Base-by-base conservation (phyloP, 139 green algal species). In the Chloropicon primus region DNA sequence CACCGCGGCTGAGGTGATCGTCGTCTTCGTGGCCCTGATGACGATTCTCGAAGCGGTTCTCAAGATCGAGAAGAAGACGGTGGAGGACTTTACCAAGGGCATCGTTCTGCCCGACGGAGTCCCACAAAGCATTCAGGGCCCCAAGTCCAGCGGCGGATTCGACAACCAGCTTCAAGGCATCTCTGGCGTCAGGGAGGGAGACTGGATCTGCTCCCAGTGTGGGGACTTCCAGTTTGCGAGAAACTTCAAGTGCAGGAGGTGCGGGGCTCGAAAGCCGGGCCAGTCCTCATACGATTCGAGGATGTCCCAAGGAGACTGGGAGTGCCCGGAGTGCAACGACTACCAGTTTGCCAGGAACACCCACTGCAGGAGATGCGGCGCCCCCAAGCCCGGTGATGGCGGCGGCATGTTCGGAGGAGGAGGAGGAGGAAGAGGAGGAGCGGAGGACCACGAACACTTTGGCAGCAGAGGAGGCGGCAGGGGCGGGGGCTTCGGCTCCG, bases 231-330 rank as follows among this genome's bases (percentile, higher is more conserved):
- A 84, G 26, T 84, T 84, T 78, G 76, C 76, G 22, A 72, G 72
- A 24, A 77, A 75, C 22, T 53, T 28, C 21, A 53, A 80, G 53
- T 84, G 80, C 76, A 80, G 80, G 76, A 81, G 77, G 76, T 84
- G 80, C 54, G 54, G 54, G 0, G 28, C 41, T 5, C 41, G 10
- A 62, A 62, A 62, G 41, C 41, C 41, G 10, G 41, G 41, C 41
- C 5, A 5, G 41, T n/a, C 10, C 41, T 62, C 41, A 5, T 62
- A n/a, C n/a, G n/a, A n/a, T n/a, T n/a, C n/a, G n/a, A n/a, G n/a
- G n/a, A n/a, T n/a, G n/a, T n/a, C n/a, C n/a, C 41, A 5, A 62
- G 80, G 80, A 22, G 80, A 84, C 73, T 84, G 80, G 80, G 21
- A 24, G 0, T 84, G 80, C 72, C 22, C 53, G 2, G 71, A 73